Conservation (phyloP, 768 basidiomycete species). For the Suillus cothurnatus region DNA sequence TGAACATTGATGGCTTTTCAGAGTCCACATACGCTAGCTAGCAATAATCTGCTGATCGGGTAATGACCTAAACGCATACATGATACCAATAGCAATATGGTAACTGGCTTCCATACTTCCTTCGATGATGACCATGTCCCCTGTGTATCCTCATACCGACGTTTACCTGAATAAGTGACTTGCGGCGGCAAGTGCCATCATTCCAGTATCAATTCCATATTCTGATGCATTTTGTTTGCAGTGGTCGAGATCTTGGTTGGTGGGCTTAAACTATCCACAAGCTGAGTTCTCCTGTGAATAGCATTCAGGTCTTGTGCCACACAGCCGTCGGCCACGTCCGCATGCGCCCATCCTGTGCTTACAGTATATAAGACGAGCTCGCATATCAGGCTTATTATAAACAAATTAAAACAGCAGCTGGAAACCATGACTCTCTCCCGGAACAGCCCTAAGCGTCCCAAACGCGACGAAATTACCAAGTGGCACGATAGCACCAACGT, state of each 20-base stretch:
- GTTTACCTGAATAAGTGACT: background rate
- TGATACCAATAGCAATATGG: background rate
- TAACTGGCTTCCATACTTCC: background rate
- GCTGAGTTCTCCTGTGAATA: background rate
- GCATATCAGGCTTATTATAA: too few relatives aligned
- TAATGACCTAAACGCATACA: background rate
- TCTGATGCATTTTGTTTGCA: background rate
- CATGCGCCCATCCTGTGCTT: background rate
- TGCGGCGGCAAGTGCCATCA: background rate
- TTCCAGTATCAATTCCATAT: background rate
- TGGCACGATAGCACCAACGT: conserved; percentile 1
- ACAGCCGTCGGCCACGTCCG: background rate
- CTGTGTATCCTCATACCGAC: background rate
- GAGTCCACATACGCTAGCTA: background rate
- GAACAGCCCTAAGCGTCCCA: background rate
- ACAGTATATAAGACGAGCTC: background rate
- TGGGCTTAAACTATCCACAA: background rate
- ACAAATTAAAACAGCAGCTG: background rate
- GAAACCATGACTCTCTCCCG: background rate
- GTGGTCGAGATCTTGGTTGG: background rate
- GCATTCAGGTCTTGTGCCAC: background rate
- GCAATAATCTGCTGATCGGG: too few relatives aligned
- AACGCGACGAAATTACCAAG: background rate
- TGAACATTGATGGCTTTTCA: background rate
- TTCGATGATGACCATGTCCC: background rate